Evolutionary conservation across 2,329 filamentous ascomycete genomes (phyloP), one percentile per base, ranked within the genome.

Genomic region (Corynespora cassiicola): DNA sequence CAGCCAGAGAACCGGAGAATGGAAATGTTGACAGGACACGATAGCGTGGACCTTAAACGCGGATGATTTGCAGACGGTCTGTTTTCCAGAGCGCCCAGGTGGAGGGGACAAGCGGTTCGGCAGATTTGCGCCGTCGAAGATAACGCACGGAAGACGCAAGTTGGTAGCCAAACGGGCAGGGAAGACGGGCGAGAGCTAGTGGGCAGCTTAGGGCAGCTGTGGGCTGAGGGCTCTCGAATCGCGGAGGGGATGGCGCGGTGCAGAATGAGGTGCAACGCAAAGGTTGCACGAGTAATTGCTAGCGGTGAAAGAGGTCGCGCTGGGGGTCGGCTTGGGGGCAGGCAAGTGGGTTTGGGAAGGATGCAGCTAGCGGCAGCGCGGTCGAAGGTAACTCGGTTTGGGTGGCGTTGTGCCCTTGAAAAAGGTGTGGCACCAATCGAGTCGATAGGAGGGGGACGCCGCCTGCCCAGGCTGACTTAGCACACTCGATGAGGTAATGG

Each of bases 31-130:
- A 56, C 59, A 61, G 52, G 55, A 60, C 54, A 55, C 55, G 56
- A 63, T 73, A 72, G 70, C 69, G 73, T 65, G 61, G 48, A 68
- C 63, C 66, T 71, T 68, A 69, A 68, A 67, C 55, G 68, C 70
- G 71, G 71, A 69, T 75, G 72, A 75, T 75, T 68, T 73, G 68
- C 72, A 75, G 61, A 66, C 64, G 66, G 66, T 63, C 39, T 65
- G 57, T 32, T 65, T 65, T 62, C 62, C 58, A 65, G 50, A 32
- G 53, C 53, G 58, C 54, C 56, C 54, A 60, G 57, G 50, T 61
- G 56, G 62, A 60, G 54, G 42, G 55, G 58, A 67, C 60, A 61
- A 56, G 60, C 47, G 50, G 61, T 64, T 66, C 65, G 67, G 67
- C 63, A 69, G 61, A 63, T 66, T 60, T 56, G 57, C 62, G 60